Conservation (phyloP, 2,329 filamentous ascomycete species). For the Neopestalotiopsis rosae region DNA sequence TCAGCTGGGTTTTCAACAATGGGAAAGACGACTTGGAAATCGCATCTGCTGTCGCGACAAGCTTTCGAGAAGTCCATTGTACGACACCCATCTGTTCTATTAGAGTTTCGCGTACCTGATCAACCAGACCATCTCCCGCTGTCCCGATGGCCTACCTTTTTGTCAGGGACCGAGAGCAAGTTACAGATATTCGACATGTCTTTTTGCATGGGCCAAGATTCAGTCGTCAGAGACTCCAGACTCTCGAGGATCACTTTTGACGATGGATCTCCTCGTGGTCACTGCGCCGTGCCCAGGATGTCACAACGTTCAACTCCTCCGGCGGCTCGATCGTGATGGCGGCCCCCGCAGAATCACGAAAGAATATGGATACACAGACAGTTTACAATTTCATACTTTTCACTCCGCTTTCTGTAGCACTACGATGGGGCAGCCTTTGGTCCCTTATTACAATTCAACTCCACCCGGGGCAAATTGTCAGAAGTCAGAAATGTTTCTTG, state of each 20-base stretch:
- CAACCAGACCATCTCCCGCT: constrained; percentile 8
- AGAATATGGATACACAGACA: neutral
- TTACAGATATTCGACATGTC: neutral
- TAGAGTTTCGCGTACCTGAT: constrained; percentile 16
- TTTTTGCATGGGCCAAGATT: neutral
- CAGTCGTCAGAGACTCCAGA: neutral
- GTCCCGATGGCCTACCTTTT: neutral
- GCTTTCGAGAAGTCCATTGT: constrained; percentile 4
- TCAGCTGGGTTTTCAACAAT: constrained; percentile 7
- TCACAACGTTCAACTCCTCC: neutral
- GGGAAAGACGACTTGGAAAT: constrained; percentile 6
- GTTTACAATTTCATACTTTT: neutral
- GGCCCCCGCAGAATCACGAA: neutral
- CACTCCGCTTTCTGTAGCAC: constrained; percentile 2
- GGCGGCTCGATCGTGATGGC: neutral
- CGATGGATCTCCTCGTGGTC: neutral
- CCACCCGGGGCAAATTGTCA: neutral
- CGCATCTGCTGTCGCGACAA: constrained; percentile 8
- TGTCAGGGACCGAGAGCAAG: neutral
- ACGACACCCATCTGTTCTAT: neutral
- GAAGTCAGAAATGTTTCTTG: neutral
- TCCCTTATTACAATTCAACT: neutral
- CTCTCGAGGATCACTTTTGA: neutral
- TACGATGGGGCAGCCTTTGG: neutral
- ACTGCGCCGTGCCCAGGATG: neutral